These are phyloP conservation scores for Cryptosporidium sp. DNA, from an alignment of 169 alveolate species.

Conservation along the genomic window DNA sequence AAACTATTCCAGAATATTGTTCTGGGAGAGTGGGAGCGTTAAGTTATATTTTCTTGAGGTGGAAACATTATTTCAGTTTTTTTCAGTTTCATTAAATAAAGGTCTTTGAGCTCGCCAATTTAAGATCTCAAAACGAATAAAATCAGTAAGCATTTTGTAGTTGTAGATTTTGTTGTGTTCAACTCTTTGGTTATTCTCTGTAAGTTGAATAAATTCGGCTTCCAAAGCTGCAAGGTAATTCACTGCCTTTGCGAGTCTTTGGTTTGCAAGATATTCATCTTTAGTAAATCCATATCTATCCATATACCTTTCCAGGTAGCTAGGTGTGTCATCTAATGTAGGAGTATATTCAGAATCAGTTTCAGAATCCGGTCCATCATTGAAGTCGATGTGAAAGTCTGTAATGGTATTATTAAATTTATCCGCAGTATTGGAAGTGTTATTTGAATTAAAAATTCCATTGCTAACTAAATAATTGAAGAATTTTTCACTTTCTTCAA, in stretches of 20 bases:
- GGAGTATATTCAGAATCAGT: neutral
- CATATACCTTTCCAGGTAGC: slow-evolving; percentile 3
- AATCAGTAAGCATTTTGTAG: neutral
- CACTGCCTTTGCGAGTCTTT: neutral
- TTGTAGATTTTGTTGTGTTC: neutral
- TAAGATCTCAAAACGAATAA: neutral
- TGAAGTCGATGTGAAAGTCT: neutral
- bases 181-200: neutral
- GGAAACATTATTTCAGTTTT: neutral
- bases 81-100: neutral
- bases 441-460: neutral
- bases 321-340: neutral
- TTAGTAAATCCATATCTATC: slow-evolving; percentile 13
- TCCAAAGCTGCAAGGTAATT: slow-evolving; percentile 11
- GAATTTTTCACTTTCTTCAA: slow-evolving; percentile 2
- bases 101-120: neutral
- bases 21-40: neutral
- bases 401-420: no score
- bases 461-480: neutral
- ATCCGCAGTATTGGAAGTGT: neutral
- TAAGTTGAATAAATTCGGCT: neutral
- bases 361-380: neutral
- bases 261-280: neutral
- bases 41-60: neutral
- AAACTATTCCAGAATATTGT: neutral